These are phyloP conservation scores for Pseudophaeomoniella oleicola DNA, from an alignment of 2,329 filamentous ascomycete genomes.

Conservation along the genomic window DNA sequence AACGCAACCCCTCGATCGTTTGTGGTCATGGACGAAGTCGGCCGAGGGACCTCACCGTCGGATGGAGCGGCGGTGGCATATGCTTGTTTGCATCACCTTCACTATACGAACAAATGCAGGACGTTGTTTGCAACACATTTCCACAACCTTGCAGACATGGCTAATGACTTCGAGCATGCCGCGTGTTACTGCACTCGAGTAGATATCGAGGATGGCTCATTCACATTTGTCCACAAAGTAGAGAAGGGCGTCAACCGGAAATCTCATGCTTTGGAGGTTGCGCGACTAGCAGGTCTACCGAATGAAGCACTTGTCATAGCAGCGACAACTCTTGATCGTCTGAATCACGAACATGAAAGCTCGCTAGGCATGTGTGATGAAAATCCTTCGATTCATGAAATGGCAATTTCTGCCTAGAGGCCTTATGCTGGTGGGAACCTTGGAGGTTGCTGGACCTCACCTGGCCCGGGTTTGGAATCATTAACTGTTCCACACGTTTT, in stretches of 20 bases:
- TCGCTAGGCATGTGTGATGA: too few relatives aligned
- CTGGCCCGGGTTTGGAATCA: conserved; percentile 30
- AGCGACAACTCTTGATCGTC: conserved; percentile 34
- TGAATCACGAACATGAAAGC: too few relatives aligned
- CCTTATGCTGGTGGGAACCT: conserved; percentile 15
- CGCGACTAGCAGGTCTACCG: conserved; percentile 68
- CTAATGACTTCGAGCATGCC: conserved; percentile 41
- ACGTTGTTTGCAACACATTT: conserved; percentile 93
- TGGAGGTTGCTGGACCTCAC: conserved; percentile 27
- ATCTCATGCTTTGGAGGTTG: conserved; percentile 93
- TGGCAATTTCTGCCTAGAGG: too few relatives aligned
- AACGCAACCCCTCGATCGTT: conserved; percentile 73
- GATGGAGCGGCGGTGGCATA: conserved; percentile 85
- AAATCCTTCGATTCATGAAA: too few relatives aligned
- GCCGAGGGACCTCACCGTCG: conserved; percentile 81
- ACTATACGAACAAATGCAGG: conserved; percentile 60
- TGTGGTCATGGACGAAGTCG: conserved; percentile 97
- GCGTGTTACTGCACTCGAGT: conserved; percentile 62
- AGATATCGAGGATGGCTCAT: conserved; percentile 65
- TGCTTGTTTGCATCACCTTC: conserved; percentile 73
- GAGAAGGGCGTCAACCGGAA: conserved; percentile 67
- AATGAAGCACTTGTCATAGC: conserved; percentile 57
- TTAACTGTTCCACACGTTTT: conserved; percentile 62
- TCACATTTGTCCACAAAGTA: conserved; percentile 76
- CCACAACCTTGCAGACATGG: conserved; percentile 69